Base-by-base conservation (phyloP, 306 rosid genomes). In the Adenanthera pavonina region DNA sequence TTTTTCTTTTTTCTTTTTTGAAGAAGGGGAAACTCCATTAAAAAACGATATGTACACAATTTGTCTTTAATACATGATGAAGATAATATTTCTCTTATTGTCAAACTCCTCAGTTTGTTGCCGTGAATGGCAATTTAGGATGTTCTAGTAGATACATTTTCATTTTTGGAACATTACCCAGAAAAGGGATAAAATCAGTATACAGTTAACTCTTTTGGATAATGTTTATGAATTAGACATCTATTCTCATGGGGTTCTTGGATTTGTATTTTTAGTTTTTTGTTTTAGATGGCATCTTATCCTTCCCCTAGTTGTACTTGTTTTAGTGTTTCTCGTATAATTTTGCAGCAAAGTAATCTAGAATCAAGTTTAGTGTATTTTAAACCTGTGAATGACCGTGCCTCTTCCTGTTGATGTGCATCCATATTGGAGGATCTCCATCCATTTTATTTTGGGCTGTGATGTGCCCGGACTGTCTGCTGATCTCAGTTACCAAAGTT, bases 81-180 rank as follows among this genome's bases (percentile, higher is more conserved):
- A 69, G 66, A 30, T 56, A 53, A 47, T 70, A 49, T 82, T 76
- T 82, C 84, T 75, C 84, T 75, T 76, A 70, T 79, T 79, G 71
- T 41, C 61, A 49, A 8, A 65, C 40, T 61, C 35, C 41, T 71
- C n/a, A 15, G n/a, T 17, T 16, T 76, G 9, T 44, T 61, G 30
- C 9, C 17, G 11, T 73, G 10, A 40, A 56, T 56, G 20, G 12
- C 11, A 2, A n/a, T 56, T n/a, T 5, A 56, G 19, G 11, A 56
- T 3, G 11, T 56, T 33, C 62, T 56, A 20, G 20, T 3, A 15
- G 17, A 17, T 20, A 53, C 17, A 53, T 17, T 53, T 15, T 17
- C 59, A 53, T 13, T 53, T 53, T 8, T 8, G 40, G 30, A 30
- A 30, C 33, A 8, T 25, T 30, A 49, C 13, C 20, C 61, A 54